Conservation (phyloP, 371 early-diverging fungal genomes). For the Rhizopus stolonifer region DNA sequence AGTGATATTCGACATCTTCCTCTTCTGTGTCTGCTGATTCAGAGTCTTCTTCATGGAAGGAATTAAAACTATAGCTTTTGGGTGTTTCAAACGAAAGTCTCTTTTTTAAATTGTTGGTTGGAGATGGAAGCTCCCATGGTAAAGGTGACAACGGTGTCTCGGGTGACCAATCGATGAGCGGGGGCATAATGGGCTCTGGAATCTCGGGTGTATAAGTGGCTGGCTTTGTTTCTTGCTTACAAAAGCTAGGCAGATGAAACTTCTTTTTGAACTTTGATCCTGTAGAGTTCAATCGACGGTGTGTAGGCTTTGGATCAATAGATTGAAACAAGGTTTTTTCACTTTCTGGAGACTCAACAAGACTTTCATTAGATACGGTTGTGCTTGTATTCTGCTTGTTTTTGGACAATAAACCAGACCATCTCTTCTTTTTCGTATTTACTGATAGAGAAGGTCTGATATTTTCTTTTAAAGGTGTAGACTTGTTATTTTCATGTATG, state of each 20-base stretch:
- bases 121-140: conserved; percentile 12
- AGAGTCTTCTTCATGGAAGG: not conserved
- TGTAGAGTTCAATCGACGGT: not conserved
- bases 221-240: not conserved
- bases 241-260: conserved; percentile 10
- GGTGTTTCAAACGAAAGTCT: not conserved
- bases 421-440: not conserved
- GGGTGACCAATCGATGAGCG: conserved; percentile 16
- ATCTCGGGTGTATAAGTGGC: conserved; percentile 1
- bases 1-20: conserved; percentile 9
- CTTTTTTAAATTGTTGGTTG: not conserved
- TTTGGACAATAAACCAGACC: not conserved
- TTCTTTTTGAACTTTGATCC: conserved; percentile 2
- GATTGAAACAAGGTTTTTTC: not conserved
- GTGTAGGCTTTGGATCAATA: not conserved
- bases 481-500: not conserved
- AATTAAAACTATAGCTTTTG: not conserved
- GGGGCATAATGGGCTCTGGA: conserved; percentile 19
- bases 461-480: not conserved
- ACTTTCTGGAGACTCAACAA: not conserved
- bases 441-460: not conserved
- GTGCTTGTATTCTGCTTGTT: not conserved
- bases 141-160: conserved; percentile 16
- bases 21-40: conserved; percentile 1
- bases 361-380: not conserved